Percentiles rank a stretch among this genome's conserved stretches.
phyloP scores from a whole-genome alignment of 345 rosid genomes.

The Conringia planisiliqua region DNA sequence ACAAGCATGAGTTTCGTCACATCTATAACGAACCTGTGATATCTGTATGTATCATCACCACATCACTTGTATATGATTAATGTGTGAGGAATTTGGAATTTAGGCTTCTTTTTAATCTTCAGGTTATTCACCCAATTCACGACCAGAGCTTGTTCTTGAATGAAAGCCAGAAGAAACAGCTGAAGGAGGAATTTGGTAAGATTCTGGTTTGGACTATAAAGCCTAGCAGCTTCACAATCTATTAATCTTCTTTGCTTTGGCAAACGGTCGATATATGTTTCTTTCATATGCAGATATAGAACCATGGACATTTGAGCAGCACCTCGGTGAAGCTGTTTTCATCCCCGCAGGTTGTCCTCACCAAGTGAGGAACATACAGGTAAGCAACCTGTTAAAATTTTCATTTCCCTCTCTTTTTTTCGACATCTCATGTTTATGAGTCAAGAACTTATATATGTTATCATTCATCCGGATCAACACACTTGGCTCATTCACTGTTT shows the following conservation, averaged over 20 bases:
- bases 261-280: neutral
- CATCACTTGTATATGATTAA: constrained; percentile 14
- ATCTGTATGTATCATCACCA: constrained; percentile 11
- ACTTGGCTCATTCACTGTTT: neutral
- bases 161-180: constrained; percentile 59
- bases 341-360: constrained; percentile 42
- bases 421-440: neutral
- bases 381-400: neutral
- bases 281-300: constrained; percentile 22
- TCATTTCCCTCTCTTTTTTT: neutral
- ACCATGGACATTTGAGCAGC: constrained; percentile 40
- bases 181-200: constrained; percentile 71
- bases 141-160: constrained; percentile 72
- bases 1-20: constrained; percentile 70
- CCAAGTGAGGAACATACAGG: constrained; percentile 36
- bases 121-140: constrained; percentile 72
- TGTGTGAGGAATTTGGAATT: neutral
- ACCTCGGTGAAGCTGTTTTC: constrained; percentile 37
- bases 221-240: neutral
- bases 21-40: constrained; percentile 25
- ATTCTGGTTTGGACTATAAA: neutral
- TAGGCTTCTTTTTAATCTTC: constrained; percentile 37
- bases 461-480: neutral
- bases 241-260: neutral
- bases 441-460: neutral